A percentile compares a stretch with the other conserved stretches of the same genome.
Evolutionary conservation across 1,139 yeast genomes (phyloP).

Genomic region (Nematodospora anomalae): DNA sequence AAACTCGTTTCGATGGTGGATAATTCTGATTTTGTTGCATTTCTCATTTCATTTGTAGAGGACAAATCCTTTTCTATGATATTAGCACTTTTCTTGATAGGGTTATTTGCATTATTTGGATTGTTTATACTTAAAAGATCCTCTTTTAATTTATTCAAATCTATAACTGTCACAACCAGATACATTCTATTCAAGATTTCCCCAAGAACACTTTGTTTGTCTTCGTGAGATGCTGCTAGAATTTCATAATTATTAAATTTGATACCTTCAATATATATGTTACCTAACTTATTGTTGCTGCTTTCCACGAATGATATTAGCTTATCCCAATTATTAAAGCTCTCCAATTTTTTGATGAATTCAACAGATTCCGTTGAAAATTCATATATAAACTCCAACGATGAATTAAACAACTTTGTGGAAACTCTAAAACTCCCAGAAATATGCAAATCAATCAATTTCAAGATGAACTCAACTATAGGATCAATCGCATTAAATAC

Average conservation of each 20-base stretch:
- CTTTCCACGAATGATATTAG: conserved; percentile 12
- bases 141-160: conserved; percentile 40
- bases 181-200: conserved; percentile 27
- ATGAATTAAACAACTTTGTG: conserved; percentile 47
- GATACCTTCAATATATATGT: conserved; percentile 58
- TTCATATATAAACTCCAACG: conserved; percentile 65
- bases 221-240: conserved; percentile 14
- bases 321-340: conserved; percentile 13
- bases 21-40: conserved; percentile 52
- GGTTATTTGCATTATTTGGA: conserved; percentile 41
- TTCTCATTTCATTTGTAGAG: conserved; percentile 17
- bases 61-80: conserved; percentile 24
- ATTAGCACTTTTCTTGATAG: conserved; percentile 27
- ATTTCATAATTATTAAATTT: conserved; percentile 59
- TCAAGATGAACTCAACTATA: conserved; percentile 40
- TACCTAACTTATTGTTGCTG: conserved; percentile 40
- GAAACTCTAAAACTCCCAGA: conserved; percentile 32
- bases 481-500: conserved; percentile 47
- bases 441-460: conserved; percentile 37
- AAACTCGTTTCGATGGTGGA: conserved; percentile 68
- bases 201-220: conserved; percentile 24
- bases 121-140: conserved; percentile 22
- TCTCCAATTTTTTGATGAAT: conserved; percentile 42
- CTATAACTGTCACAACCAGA: conserved; percentile 35
- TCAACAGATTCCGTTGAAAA: conserved; percentile 64